phyloP scores from a whole-genome alignment of 208 protist species.

The Trichomonas gallinae region DNA sequence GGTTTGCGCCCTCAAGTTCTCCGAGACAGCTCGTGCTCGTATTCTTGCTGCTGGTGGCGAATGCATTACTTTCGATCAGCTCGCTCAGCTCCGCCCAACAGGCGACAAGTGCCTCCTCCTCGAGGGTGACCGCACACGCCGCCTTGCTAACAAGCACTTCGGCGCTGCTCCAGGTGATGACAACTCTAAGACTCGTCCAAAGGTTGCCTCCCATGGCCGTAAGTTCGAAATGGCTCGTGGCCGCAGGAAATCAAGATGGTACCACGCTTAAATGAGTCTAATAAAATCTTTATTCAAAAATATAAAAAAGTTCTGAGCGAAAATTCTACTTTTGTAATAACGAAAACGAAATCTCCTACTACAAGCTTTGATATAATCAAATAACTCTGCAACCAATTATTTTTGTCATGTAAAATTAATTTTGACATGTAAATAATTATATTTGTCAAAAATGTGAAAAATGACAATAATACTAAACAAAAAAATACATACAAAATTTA shows the following conservation, averaged over 20 bases:
- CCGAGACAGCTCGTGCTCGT: slow-evolving; percentile 83
- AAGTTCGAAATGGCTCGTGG: slow-evolving; percentile 79
- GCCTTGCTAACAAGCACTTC: slow-evolving; percentile 92
- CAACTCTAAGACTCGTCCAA: slow-evolving; percentile 62
- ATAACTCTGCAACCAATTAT: neutral
- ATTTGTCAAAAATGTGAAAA: neutral
- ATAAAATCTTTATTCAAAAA: too few relatives aligned
- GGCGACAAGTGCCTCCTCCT: slow-evolving; percentile 90
- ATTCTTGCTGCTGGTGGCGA: slow-evolving; percentile 90
- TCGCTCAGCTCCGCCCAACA: slow-evolving; percentile 79
- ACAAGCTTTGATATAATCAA: neutral
- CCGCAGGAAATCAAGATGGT: slow-evolving; percentile 45
- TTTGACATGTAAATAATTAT: neutral
- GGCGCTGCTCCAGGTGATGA: slow-evolving; percentile 61
- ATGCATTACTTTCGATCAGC: slow-evolving; percentile 97
- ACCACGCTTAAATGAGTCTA: slow-evolving; percentile 41
- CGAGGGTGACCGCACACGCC: slow-evolving; percentile 71
- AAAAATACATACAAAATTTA: neutral
- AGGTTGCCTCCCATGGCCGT: slow-evolving; percentile 54
- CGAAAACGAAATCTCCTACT: too few relatives aligned
- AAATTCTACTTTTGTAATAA: too few relatives aligned
- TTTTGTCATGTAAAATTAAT: neutral
- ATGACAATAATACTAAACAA: neutral
- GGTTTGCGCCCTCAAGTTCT: slow-evolving; percentile 93
- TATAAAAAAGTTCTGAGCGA: too few relatives aligned